Evolutionary conservation across 192 early-diverging fungal genomes (phyloP).

Genomic region (Gaertneriomyces sp.): DNA sequence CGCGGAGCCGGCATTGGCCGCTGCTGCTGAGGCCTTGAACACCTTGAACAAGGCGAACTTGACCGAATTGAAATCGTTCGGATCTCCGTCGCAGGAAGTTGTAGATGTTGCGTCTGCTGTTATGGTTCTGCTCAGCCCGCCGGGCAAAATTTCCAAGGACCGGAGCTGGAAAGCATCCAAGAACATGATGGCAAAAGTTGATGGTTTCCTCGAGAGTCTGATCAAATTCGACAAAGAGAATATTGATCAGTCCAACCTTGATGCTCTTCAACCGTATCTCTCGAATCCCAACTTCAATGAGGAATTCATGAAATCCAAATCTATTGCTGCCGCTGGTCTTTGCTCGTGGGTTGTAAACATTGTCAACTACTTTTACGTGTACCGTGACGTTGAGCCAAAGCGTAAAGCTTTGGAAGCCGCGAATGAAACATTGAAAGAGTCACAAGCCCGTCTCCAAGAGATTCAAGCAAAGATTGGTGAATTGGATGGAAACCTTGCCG

Average conservation of each 20-base stretch:
- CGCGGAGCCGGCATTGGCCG: constrained; percentile 60
- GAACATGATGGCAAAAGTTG: constrained; percentile 70
- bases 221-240: constrained; percentile 64
- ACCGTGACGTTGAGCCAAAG: constrained; percentile 65
- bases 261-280: constrained; percentile 59
- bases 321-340: constrained; percentile 62
- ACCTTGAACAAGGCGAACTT: constrained; percentile 66
- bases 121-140: constrained; percentile 60
- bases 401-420: constrained; percentile 54
- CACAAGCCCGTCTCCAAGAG: constrained; percentile 52
- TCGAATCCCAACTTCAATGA: constrained; percentile 63
- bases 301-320: constrained; percentile 62
- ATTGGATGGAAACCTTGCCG: constrained; percentile 56
- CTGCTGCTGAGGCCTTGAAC: constrained; percentile 56
- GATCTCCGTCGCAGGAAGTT: constrained; percentile 62
- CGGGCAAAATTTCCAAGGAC: constrained; percentile 65
- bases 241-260: constrained; percentile 57
- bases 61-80: constrained; percentile 66
- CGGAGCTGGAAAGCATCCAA: constrained; percentile 63
- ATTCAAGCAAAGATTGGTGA: constrained; percentile 63
- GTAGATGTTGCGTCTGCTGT: constrained; percentile 55
- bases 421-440: constrained; percentile 50
- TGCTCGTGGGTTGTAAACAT: constrained; percentile 65
- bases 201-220: constrained; percentile 57
- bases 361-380: constrained; percentile 59